A percentile compares a stretch with the other conserved stretches of the same genome.
phyloP scores from a whole-genome alignment of 73 alveolate species.

The Blepharisma japonicum region DNA sequence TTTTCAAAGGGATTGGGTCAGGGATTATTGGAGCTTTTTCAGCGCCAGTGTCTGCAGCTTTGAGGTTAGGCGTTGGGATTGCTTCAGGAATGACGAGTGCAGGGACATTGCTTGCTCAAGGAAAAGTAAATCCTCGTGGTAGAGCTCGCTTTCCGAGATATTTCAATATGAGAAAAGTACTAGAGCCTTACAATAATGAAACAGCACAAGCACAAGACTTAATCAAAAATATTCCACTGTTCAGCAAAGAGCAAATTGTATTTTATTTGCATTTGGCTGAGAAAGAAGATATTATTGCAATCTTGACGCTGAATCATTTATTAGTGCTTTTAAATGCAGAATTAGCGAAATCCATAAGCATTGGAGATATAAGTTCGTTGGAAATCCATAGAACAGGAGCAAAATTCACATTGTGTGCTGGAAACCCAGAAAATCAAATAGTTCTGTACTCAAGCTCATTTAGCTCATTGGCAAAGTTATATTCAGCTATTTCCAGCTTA shows the following conservation, averaged over 20 bases:
- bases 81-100: conserved; percentile 79
- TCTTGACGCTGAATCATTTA: background rate
- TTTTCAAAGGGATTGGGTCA: conserved; percentile 83
- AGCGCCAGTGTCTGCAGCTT: conserved; percentile 83
- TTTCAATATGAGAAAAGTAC: conserved; percentile 58
- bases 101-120: conserved; percentile 65
- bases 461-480: background rate
- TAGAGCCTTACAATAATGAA: conserved; percentile 78
- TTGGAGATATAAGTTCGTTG: background rate
- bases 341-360: background rate
- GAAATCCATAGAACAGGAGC: conserved; percentile 10
- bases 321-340: conserved; percentile 10
- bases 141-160: conserved; percentile 88
- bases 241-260: conserved; percentile 3
- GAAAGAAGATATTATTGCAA: background rate
- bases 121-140: conserved; percentile 63
- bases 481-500: conserved; percentile 4
- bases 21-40: conserved; percentile 83
- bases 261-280: conserved; percentile 8
- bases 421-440: background rate
- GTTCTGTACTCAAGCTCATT: background rate
- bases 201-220: conserved; percentile 65
- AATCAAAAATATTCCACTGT: conserved; percentile 42
- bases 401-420: background rate
- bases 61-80: conserved; percentile 69